Percentiles rank a stretch among this genome's conserved stretches.
phyloP scores from a whole-genome alignment of 371 early-diverging fungal genomes.

The Coemansia sp. region DNA sequence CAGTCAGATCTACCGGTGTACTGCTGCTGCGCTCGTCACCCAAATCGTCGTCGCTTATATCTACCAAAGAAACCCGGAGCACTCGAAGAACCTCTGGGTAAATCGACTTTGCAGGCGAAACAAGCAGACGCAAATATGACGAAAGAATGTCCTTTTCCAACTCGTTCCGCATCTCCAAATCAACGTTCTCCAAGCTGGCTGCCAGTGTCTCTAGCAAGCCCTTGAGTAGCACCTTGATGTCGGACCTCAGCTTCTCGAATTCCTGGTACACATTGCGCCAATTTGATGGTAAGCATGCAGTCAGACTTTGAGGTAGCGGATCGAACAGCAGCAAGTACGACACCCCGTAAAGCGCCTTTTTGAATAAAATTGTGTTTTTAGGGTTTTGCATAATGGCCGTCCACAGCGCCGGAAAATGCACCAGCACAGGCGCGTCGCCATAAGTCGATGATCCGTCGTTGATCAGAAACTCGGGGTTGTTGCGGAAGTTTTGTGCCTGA shows the following conservation, averaged over 20 bases:
- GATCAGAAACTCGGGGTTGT: conserved; percentile 5
- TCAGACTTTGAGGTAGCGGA: conserved; percentile 16
- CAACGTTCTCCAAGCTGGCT: conserved; percentile 13
- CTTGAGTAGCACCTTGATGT: conserved; percentile 15
- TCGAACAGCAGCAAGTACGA: conserved; percentile 49
- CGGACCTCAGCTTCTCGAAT: conserved; percentile 18
- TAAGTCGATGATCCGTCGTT: not conserved
- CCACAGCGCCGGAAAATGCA: conserved; percentile 35
- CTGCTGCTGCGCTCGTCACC: not conserved
- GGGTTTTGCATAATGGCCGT: conserved; percentile 26
- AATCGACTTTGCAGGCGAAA: conserved; percentile 26
- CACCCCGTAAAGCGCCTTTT: conserved; percentile 27
- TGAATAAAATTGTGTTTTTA: conserved; percentile 36
- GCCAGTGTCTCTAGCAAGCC: conserved; percentile 10
- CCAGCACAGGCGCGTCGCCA: conserved; percentile 8
- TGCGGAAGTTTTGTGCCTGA: conserved; percentile 15
- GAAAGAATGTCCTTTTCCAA: conserved; percentile 34
- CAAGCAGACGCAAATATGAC: conserved; percentile 23
- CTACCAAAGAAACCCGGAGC: conserved; percentile 12
- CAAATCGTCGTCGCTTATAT: conserved; percentile 9
- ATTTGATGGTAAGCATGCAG: conserved; percentile 13
- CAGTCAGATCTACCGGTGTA: not conserved
- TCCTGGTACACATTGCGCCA: conserved; percentile 16
- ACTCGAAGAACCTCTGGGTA: conserved; percentile 22
- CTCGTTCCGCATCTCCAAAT: conserved; percentile 16